Base-by-base conservation (phyloP, 169 alveolate genomes). In the Cryptosporidium baileyi region DNA sequence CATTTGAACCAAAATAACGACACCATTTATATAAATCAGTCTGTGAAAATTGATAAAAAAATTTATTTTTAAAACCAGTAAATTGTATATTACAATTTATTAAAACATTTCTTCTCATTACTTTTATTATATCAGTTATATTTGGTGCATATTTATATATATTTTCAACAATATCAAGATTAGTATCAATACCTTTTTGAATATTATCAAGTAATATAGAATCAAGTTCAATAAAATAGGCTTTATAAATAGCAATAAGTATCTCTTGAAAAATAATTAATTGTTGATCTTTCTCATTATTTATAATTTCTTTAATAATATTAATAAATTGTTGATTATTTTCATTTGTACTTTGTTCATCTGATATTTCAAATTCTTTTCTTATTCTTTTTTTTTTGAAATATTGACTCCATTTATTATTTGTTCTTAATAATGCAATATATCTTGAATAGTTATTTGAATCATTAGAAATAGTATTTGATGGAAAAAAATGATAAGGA, bases 401-500 rank as follows among this genome's bases (percentile, higher is more conserved):
- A 24, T 57, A 24, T 3, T 45, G 47, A 13, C 57, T 57, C 85
- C 85, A 74, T 30, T 41, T 74, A 13, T 74, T 54, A 28, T 74
- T 74, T n/a, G 60, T 26, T 54, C 85, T 74, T 5, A 54, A 41
- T 22, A 26, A 41, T 4, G 85, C 32, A 34, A 74, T 54, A 28
- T 74, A 74, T 34, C 85, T 74, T 32, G 85, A 74, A 40, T 36
- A 74, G 40, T 38, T 54, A 2, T 38, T 5, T 9, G 85, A 40
- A 36, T 74, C 74, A 54, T 36, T 57, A 15, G 67, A 51, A 40
- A 74, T 38, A n/a, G 52, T 32, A 36, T 32, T 57, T 9, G 54
- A 24, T 19, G 85, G 85, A 17, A 74, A 74, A 41, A 74, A 74
- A 30, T 74, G 49, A 36, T 74, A 74, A 28, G 85, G 85, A 41